A percentile compares a stretch with the other conserved stretches of the same genome.
phyloP scores from a whole-genome alignment of 2,329 filamentous ascomycete species.

The Penicillium sp. region DNA sequence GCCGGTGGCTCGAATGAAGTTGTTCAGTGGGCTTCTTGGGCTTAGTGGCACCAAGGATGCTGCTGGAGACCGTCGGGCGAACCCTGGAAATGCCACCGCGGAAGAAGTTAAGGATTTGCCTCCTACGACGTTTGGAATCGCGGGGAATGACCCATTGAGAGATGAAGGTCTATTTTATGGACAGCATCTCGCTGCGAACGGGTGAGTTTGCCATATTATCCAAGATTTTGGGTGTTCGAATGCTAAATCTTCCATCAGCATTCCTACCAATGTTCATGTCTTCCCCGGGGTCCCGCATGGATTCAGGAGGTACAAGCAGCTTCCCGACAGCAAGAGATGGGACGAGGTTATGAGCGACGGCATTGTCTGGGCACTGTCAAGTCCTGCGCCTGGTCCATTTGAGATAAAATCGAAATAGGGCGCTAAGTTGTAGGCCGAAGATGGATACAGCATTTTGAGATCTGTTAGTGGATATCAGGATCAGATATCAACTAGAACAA shows the following conservation, averaged over 20 bases:
- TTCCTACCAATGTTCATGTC: slow-evolving; percentile 50
- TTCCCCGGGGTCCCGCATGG: slow-evolving; percentile 56
- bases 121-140: slow-evolving; percentile 46
- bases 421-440: neutral
- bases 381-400: slow-evolving; percentile 20
- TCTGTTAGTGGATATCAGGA: neutral
- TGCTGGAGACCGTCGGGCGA: slow-evolving; percentile 39
- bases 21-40: slow-evolving; percentile 31
- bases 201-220: slow-evolving; percentile 31
- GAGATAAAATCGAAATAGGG: slow-evolving; percentile 22
- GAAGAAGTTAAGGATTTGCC: slow-evolving; percentile 43
- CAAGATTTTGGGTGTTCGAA: neutral
- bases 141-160: slow-evolving; percentile 49
- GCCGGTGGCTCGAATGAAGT: slow-evolving; percentile 38
- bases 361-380: slow-evolving; percentile 29
- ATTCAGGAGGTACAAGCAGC: slow-evolving; percentile 38
- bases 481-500: neutral
- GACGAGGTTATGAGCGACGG: slow-evolving; percentile 31
- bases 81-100: slow-evolving; percentile 36
- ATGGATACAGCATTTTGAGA: neutral
- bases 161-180: slow-evolving; percentile 52
- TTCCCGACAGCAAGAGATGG: slow-evolving; percentile 30
- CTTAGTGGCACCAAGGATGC: slow-evolving; percentile 20
- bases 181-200: slow-evolving; percentile 44
- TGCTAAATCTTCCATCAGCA: slow-evolving; percentile 29